phyloP scores from a whole-genome alignment of 345 rosid species.

The thale cress (Arabidopsis thaliana) region DNA sequence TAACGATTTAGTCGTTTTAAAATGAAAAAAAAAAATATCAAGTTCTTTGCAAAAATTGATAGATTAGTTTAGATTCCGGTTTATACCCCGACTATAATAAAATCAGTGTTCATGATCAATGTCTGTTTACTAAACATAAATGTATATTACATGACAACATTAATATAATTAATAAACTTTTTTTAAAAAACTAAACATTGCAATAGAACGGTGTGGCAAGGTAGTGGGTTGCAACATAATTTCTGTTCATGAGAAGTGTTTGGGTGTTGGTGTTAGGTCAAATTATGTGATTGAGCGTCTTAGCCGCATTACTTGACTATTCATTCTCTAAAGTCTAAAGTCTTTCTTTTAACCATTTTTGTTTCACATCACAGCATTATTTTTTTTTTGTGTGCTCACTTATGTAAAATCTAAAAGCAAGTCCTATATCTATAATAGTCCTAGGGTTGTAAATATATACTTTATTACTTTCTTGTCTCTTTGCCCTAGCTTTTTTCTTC shows the following conservation, averaged over 20 bases:
- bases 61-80: neutral
- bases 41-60: neutral
- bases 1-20: neutral
- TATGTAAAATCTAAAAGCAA: slow-evolving; percentile 9
- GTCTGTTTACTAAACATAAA: neutral
- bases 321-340: slow-evolving; percentile 37
- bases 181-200: neutral
- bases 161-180: neutral
- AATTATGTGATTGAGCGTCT: slow-evolving; percentile 34
- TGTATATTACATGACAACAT: neutral
- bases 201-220: slow-evolving; percentile 10
- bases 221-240: slow-evolving; percentile 47
- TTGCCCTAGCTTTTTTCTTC: slow-evolving; percentile 30
- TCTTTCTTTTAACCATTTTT: neutral
- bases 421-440: slow-evolving; percentile 5
- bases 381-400: neutral
- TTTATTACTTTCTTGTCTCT: slow-evolving; percentile 19
- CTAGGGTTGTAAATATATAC: slow-evolving; percentile 40
- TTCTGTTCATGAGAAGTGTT: slow-evolving; percentile 38
- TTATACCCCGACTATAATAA: neutral
- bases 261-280: slow-evolving; percentile 40
- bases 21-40: neutral
- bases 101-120: neutral
- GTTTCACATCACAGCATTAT: slow-evolving; percentile 30
- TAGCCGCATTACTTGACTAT: slow-evolving; percentile 50